Conservation (phyloP, 805 yeast species). For the Yarrowia porcina region DNA sequence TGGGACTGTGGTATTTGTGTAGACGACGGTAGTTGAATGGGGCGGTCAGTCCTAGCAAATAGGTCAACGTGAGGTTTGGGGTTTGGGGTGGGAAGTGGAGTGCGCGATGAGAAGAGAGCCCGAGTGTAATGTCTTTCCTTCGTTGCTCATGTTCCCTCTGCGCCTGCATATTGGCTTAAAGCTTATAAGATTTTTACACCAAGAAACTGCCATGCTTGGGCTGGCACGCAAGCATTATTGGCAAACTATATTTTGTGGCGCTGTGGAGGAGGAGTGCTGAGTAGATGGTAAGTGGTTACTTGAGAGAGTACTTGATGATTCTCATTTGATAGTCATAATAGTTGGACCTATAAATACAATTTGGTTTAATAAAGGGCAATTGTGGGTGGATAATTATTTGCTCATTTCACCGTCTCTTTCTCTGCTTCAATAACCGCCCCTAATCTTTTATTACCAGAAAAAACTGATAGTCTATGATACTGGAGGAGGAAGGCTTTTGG, state of each 20-base stretch:
- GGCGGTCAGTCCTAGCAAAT: not conserved
- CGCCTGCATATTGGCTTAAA: slow-evolving; percentile 24
- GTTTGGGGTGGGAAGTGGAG: not conserved
- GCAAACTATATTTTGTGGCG: not conserved
- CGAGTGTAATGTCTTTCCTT: slow-evolving; percentile 6
- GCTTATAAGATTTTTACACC: slow-evolving; percentile 14
- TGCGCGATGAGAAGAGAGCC: not conserved
- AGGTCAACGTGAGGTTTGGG: not conserved
- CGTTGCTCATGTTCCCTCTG: slow-evolving; percentile 25
- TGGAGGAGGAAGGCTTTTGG: no score
- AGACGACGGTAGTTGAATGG: slow-evolving; percentile 3
- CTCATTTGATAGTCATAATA: no score
- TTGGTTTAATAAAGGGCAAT: no score
- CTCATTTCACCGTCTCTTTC: no score
- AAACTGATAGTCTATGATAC: not conserved
- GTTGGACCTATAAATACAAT: no score
- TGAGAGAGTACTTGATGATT: no score
- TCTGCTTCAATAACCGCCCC: no score
- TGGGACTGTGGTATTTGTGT: slow-evolving; percentile 3
- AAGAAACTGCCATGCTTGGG: not conserved
- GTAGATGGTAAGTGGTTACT: no score
- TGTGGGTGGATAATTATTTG: no score
- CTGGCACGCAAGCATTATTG: not conserved
- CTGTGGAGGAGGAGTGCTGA: not conserved
- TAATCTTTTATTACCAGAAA: not conserved